Conservation (phyloP, 2,329 filamentous ascomycete genomes). For the Neurospora sp. region DNA sequence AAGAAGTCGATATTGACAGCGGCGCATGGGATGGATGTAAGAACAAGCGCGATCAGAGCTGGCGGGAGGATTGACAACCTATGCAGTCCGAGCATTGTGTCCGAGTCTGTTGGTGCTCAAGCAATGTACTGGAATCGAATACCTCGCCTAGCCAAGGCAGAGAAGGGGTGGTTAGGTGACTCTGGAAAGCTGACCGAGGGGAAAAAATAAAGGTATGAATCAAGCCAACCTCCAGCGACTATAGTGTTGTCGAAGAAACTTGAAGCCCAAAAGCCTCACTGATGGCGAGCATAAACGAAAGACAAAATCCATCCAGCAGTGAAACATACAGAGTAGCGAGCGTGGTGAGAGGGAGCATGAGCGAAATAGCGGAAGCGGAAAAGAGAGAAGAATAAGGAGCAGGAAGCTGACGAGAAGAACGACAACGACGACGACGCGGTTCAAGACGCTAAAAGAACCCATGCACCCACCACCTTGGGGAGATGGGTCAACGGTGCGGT, state of each 20-base stretch:
- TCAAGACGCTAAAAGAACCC: neutral
- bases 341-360: neutral
- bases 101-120: neutral
- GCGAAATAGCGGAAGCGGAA: neutral
- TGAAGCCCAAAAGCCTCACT: neutral
- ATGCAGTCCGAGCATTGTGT: slow-evolving; percentile 8
- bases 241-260: neutral
- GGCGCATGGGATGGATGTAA: slow-evolving; percentile 16
- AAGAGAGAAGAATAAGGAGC: neutral
- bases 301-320: neutral
- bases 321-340: neutral
- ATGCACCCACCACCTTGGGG: neutral
- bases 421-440: neutral
- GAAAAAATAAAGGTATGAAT: too few relatives aligned
- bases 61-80: slow-evolving; percentile 8
- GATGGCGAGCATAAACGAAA: neutral
- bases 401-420: neutral
- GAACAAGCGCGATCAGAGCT: slow-evolving; percentile 21
- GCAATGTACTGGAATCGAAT: neutral
- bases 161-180: too few relatives aligned
- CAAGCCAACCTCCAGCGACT: too few relatives aligned
- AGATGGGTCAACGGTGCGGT: neutral
- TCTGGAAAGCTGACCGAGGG: too few relatives aligned
- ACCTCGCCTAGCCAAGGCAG: too few relatives aligned
- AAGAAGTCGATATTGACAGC: slow-evolving; percentile 31